Base-by-base conservation (phyloP, 441 rosid genomes). In the Croton laevigatus region DNA sequence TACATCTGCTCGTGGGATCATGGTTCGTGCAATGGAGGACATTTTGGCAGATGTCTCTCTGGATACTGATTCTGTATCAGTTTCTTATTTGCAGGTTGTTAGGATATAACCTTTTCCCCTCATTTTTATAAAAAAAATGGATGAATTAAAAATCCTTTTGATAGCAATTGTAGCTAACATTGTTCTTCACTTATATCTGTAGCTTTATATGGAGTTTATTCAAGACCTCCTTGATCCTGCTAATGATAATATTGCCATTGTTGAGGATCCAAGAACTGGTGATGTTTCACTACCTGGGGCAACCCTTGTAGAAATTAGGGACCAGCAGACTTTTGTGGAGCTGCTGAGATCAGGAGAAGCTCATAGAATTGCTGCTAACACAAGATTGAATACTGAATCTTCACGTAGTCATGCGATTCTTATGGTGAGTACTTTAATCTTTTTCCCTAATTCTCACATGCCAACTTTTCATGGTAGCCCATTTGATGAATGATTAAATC, bases 1-100 rank as follows among this genome's bases (percentile, higher is more conserved):
- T 70, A 83, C 87, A 5, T 89, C 97, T 75, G 87, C 95, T 70
- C 97, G 99, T 61, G 99, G 99, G 71, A 95, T 95, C 75, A 95
- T 95, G 98, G 99, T 89, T 68, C 91, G 98, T 65, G 91, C 99
- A 13, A 86, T 95, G 99, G 98, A 93, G 86, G 98, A 93, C 76
- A 88, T 95, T 77, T 80, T 93, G 66, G 87, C 74, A 11, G 93
- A 83, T 73, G 70, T 88, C 75, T 87, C 89, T 64, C 83, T 70
- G 19, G 97, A 89, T 38, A 83, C 90, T 3, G 97, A 93, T 85
- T 87, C 96, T 57, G 76, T 95, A 59, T 81, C 82, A 49, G 94
- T 93, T 79, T 95, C 97, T 40, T 95, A 93, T 82, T 77, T 95
- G 76, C 99, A 95, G 99, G 99, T 93, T 65, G 34, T 52, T 74